Conservation (phyloP, 2,329 filamentous ascomycete genomes). For the Ambrosiella cleistominuta region DNA sequence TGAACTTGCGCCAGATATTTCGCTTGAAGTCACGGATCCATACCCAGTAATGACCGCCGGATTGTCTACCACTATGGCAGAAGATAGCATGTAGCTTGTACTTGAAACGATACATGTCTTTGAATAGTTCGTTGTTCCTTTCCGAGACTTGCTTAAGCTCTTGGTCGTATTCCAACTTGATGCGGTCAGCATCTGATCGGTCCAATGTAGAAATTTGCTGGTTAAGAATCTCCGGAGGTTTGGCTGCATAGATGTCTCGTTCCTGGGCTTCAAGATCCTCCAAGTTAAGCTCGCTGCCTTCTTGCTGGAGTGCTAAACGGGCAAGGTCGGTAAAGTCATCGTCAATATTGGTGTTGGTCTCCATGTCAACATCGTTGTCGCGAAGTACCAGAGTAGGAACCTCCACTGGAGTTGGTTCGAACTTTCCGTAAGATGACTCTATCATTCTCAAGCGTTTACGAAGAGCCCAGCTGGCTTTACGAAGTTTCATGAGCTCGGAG, state of each 20-base stretch:
- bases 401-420: not conserved
- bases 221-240: not conserved
- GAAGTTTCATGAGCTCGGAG: constrained; percentile 42
- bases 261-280: not conserved
- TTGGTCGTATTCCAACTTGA: constrained; percentile 18
- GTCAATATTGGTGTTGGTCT: not conserved
- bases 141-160: constrained; percentile 22
- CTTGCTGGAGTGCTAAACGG: constrained; percentile 6
- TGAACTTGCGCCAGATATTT: constrained; percentile 80
- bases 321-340: not conserved
- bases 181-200: not conserved
- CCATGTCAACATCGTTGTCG: not conserved
- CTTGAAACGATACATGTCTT: constrained; percentile 42
- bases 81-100: constrained; percentile 87
- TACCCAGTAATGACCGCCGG: constrained; percentile 86
- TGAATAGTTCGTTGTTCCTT: constrained; percentile 35
- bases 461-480: constrained; percentile 57
- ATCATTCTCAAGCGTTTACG: constrained; percentile 9
- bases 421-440: constrained; percentile 5
- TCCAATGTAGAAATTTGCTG: not conserved
- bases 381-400: constrained; percentile 3
- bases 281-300: not conserved
- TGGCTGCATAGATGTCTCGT: not conserved
- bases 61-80: constrained; percentile 61
- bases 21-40: constrained; percentile 77